Evolutionary conservation across 345 rosid species (phyloP).

Genomic region (Pistacia vera): DNA sequence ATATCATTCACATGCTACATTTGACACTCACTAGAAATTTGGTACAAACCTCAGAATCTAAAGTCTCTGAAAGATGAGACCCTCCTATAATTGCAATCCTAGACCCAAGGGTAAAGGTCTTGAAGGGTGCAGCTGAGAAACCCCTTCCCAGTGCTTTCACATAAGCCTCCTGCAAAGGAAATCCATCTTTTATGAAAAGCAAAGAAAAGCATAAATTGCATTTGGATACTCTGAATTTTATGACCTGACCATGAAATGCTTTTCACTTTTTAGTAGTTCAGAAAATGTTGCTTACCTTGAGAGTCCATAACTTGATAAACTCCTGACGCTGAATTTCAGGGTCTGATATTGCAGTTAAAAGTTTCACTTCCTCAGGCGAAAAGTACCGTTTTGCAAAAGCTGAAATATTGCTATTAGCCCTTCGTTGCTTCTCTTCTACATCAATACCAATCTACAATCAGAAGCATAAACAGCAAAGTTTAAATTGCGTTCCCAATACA

Average conservation of each 20-base stretch:
- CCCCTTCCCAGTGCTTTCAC: slow-evolving; percentile 88
- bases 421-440: slow-evolving; percentile 78
- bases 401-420: slow-evolving; percentile 47
- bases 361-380: slow-evolving; percentile 54
- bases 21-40: neutral
- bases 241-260: neutral
- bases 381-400: slow-evolving; percentile 70
- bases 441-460: slow-evolving; percentile 75
- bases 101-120: slow-evolving; percentile 61
- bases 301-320: slow-evolving; percentile 87
- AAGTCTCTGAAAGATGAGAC: slow-evolving; percentile 28
- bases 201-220: neutral
- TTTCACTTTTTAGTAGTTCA: slow-evolving; percentile 6
- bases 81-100: slow-evolving; percentile 25
- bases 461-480: slow-evolving; percentile 17
- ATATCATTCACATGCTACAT: neutral
- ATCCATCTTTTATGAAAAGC: neutral
- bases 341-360: slow-evolving; percentile 60
- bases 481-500: slow-evolving; percentile 3
- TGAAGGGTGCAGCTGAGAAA: slow-evolving; percentile 83
- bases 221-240: neutral
- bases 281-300: slow-evolving; percentile 55
- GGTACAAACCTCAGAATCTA: slow-evolving; percentile 42
- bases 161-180: slow-evolving; percentile 70
- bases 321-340: slow-evolving; percentile 61